Base-by-base conservation (phyloP, 345 rosid species). In the Eutrema heterophyllum region DNA sequence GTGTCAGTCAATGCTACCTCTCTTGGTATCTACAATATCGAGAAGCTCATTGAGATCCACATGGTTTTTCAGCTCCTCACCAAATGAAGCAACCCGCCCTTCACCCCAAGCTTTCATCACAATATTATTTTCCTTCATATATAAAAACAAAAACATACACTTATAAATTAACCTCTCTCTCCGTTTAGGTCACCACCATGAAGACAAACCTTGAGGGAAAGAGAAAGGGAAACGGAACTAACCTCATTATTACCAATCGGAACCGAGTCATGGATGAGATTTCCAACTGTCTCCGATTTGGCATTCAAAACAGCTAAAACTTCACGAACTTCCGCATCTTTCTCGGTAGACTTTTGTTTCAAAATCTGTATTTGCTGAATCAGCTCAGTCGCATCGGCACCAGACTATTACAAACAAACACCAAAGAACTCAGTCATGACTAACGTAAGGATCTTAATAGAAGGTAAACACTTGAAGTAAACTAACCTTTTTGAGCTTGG, bases 31-130 rank as follows among this genome's bases (percentile, higher is more conserved):
- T 0, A 93, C 97, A 69, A 93, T 87, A 33, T 80, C 96, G 38
- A 90, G 87, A 74, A 87, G 90, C 74, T 90, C 96, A 61, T 90
- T 89, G 5, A 93, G 98, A 58, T 93, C 97, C 9, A 93, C 97
- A 78, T 93, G 98, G 75, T 86, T 90, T 84, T 81, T 93, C 55
- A 90, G 48, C 73, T 85, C 89, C 5, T 49, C 18, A 44, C 72
- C 76, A 65, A 36, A 55, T 1, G 82, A 72, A 79, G 86, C 87
- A 57, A 73, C 4, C 8, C 86, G 82, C 71, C 66, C 87, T 75
- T 83, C 86, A 33, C 96, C 98, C 86, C 87, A 86, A 12, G 68
- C 29, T 70, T 87, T 86, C 56, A 73, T 64, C 45, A 86, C 84
- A 63, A 78, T 77, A 82, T 93, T 93, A 75, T 87, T 81, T 5